These are phyloP conservation scores for Fusarium clavum DNA, from an alignment of 2,329 filamentous ascomycete genomes.

Conservation along the genomic window DNA sequence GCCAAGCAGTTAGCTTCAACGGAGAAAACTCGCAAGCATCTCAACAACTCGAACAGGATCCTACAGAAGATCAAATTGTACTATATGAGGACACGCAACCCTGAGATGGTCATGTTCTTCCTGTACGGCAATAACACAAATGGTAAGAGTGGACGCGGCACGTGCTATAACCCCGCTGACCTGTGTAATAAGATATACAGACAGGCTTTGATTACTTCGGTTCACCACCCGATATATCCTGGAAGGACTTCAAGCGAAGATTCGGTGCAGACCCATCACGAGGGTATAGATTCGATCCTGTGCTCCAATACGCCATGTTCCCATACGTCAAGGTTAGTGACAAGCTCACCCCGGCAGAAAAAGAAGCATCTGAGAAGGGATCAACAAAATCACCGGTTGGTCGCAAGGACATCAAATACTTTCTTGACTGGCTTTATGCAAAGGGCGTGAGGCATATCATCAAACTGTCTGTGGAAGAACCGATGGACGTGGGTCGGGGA, in stretches of 20 bases:
- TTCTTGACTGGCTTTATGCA: background rate
- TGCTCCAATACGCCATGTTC: background rate
- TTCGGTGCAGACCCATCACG: background rate
- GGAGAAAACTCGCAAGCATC: background rate
- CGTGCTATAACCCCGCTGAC: accelerated
- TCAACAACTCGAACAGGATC: background rate
- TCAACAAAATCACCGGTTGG: background rate
- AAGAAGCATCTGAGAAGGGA: too few species aligned
- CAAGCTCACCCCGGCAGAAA: too few species aligned
- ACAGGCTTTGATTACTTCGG: background rate
- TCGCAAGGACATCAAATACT: background rate
- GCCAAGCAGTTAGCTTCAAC: too few species aligned
- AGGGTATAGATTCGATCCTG: background rate
- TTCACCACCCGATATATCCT: background rate
- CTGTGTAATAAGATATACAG: background rate
- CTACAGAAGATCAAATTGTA: background rate
- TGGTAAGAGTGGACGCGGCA: background rate
- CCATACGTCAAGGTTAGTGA: background rate
- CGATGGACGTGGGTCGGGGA: background rate
- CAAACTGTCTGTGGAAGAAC: background rate
- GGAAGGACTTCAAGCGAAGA: background rate
- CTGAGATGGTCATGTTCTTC: slow-evolving; percentile 4
- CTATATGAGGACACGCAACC: background rate
- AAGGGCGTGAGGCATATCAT: slow-evolving; percentile 6
- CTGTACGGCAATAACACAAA: slow-evolving; percentile 1